Conservation (phyloP, 768 basidiomycete species). For the Rhodosporidiobolus odoratus region DNA sequence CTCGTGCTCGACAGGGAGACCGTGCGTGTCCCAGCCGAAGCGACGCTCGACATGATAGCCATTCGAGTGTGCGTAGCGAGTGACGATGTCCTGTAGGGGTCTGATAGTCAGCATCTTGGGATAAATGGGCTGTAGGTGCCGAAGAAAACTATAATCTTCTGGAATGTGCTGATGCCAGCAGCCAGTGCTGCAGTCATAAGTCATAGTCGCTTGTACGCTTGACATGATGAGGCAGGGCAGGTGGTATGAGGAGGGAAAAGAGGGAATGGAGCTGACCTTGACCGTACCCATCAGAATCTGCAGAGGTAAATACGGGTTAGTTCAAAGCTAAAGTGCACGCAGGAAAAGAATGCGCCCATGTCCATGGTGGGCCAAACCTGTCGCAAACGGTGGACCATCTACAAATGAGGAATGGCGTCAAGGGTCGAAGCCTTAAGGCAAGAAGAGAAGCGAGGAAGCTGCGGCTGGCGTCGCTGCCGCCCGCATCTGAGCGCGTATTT, state of each 20-base stretch:
- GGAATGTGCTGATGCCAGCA: too few species aligned
- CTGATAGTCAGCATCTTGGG: neutral
- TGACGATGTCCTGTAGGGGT: conserved; percentile 83
- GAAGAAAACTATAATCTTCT: too few species aligned
- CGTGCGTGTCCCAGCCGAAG: conserved; percentile 99
- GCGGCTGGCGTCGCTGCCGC: too few species aligned
- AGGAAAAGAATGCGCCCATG: conserved; percentile 50
- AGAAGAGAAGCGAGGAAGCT: conserved; percentile 50
- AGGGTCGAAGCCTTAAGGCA: neutral
- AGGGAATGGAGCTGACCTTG: conserved; percentile 58
- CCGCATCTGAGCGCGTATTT: too few species aligned
- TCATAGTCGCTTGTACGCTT: too few species aligned
- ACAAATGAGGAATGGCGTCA: neutral
- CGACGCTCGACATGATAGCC: conserved; percentile 87
- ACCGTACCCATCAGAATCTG: conserved; percentile 60
- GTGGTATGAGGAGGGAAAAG: neutral
- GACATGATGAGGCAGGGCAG: too few species aligned
- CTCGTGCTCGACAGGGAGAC: conserved; percentile 96
- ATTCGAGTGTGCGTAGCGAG: conserved; percentile 86
- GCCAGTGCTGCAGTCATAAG: too few species aligned
- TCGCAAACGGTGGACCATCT: conserved; percentile 71
- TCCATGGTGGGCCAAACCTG: conserved; percentile 95
- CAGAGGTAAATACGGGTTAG: neutral
- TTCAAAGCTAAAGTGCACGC: conserved; percentile 52
- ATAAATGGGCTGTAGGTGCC: neutral